These are phyloP conservation scores for Aureobasidium uvarum DNA, from an alignment of 2,329 filamentous ascomycete species.

Conservation along the genomic window DNA sequence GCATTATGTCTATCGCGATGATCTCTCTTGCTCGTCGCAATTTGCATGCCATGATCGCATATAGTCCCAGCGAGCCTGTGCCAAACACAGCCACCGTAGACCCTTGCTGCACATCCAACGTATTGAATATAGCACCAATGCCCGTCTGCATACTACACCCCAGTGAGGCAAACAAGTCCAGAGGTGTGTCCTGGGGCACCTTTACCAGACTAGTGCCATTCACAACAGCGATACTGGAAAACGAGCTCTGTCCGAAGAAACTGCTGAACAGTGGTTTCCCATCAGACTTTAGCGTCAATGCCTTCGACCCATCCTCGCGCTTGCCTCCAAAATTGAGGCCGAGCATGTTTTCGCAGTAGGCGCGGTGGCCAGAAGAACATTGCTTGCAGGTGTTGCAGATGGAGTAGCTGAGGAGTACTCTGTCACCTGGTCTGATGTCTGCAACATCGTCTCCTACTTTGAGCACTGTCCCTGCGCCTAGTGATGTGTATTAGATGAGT, in stretches of 20 bases:
- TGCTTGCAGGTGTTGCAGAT: conserved; percentile 46
- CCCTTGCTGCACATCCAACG: conserved; percentile 38
- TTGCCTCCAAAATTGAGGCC: conserved; percentile 42
- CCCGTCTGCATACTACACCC: conserved; percentile 51
- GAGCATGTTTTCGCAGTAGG: conserved; percentile 49
- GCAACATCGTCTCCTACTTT: background rate
- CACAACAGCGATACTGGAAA: conserved; percentile 38
- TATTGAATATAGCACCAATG: conserved; percentile 43
- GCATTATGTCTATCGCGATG: conserved; percentile 44
- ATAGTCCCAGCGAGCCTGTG: conserved; percentile 49
- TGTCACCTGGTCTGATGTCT: conserved; percentile 37
- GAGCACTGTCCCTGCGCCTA: background rate
- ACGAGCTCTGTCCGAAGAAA: conserved; percentile 45
- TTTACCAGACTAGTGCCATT: conserved; percentile 27
- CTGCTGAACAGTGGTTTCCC: conserved; percentile 31
- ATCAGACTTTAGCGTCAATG: background rate
- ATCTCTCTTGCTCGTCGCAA: conserved; percentile 44
- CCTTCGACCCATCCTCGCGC: conserved; percentile 1
- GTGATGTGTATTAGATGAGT: background rate
- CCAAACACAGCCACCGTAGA: conserved; percentile 47
- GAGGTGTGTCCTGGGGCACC: background rate
- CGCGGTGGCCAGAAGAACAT: conserved; percentile 46
- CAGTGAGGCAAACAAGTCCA: conserved; percentile 41
- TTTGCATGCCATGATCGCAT: conserved; percentile 51
- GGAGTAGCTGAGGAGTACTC: conserved; percentile 47